These are phyloP conservation scores for Daldinia concentrica DNA, from an alignment of 495 filamentous ascomycete species.

Conservation along the genomic window DNA sequence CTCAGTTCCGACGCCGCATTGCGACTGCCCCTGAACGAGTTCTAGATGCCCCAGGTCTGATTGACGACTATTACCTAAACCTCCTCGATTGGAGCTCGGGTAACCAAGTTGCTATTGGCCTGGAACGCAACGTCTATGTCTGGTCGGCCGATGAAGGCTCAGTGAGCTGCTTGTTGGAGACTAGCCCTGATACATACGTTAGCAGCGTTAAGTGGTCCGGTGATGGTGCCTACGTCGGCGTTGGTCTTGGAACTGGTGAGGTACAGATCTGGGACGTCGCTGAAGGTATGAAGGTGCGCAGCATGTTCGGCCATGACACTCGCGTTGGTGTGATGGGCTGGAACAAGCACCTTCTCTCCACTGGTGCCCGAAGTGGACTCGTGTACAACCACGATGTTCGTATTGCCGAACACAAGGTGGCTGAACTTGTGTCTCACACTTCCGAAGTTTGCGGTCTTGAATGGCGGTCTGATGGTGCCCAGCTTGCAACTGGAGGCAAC, in stretches of 20 bases:
- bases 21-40: conserved; percentile 96
- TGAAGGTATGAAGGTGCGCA: conserved; percentile 91
- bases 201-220: conserved; percentile 99
- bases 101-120: conserved; percentile 97
- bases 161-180: conserved; percentile 87
- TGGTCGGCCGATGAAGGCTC: conserved; percentile 97
- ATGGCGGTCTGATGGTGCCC: conserved; percentile 94
- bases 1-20: conserved; percentile 89
- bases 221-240: conserved; percentile 95
- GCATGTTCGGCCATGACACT: conserved; percentile 97
- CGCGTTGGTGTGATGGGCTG: conserved; percentile 98
- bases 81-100: conserved; percentile 95
- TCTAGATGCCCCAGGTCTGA: conserved; percentile 92
- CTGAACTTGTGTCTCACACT: conserved; percentile 94
- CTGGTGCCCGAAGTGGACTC: conserved; percentile 91
- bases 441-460: conserved; percentile 98
- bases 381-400: conserved; percentile 99
- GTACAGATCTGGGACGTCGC: conserved; percentile 99
- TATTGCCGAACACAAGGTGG: conserved; percentile 96
- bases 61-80: conserved; percentile 99
- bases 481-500: conserved; percentile 96
- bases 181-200: conserved; percentile 88
- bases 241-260: conserved; percentile 93
- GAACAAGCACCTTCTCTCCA: conserved; percentile 97
- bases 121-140: conserved; percentile 96